Conservation (phyloP, 2,329 filamentous ascomycete species). For the Coniochaeta sp. region DNA sequence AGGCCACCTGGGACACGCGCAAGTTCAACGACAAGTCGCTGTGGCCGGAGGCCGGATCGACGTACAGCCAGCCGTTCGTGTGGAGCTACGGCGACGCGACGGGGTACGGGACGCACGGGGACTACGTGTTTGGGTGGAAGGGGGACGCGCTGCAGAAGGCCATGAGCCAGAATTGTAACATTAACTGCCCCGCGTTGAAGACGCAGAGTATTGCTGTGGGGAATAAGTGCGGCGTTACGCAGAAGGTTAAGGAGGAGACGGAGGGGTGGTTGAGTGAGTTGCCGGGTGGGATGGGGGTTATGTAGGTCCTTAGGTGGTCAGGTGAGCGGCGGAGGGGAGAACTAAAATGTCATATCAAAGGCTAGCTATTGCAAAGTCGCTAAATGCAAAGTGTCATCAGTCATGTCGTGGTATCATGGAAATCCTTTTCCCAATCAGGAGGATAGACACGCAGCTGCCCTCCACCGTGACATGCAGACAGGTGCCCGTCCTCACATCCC, state of each 20-base stretch:
- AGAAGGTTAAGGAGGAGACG: conserved; percentile 9
- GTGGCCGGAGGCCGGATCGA: conserved; percentile 25
- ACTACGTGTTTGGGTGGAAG: conserved; percentile 32
- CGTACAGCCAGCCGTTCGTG: conserved; percentile 20
- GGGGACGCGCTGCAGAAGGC: conserved; percentile 23
- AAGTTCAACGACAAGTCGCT: conserved; percentile 19
- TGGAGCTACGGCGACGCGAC: conserved; percentile 22
- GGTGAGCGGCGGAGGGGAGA: neutral
- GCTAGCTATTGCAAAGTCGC: neutral
- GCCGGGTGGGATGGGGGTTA: neutral
- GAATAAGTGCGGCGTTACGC: conserved; percentile 10
- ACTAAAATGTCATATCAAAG: neutral
- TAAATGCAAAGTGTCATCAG: neutral
- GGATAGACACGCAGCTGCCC: too few species aligned
- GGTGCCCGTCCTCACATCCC: neutral
- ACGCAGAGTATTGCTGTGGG: conserved; percentile 11
- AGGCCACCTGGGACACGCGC: conserved; percentile 25
- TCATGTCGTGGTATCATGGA: neutral
- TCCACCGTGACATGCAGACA: neutral
- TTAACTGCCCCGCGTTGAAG: conserved; percentile 13
- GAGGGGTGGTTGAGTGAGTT: conserved; percentile 23
- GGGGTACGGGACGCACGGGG: conserved; percentile 29
- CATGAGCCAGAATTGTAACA: conserved; percentile 15
- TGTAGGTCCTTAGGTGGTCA: neutral
- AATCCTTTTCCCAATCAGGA: neutral